phyloP scores from a whole-genome alignment of 495 filamentous ascomycete genomes.

The Xylaria cubensis region DNA sequence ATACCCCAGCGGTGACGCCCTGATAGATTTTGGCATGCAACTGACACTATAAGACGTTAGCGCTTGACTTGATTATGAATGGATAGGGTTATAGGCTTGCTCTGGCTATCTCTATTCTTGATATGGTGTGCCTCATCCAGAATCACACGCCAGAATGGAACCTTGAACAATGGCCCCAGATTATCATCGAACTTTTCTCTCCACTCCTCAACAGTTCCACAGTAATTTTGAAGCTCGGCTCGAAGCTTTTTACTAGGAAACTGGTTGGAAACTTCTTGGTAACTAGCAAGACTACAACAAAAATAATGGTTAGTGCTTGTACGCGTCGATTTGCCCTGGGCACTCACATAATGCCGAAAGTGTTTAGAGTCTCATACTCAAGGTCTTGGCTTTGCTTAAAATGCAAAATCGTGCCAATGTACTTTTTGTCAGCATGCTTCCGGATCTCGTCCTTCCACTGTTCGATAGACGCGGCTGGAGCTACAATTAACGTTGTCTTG shows the following conservation, averaged over 20 bases:
- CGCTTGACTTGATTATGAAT: conserved; percentile 31
- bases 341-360: not conserved
- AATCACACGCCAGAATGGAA: conserved; percentile 61
- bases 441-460: conserved; percentile 8
- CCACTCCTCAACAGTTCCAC: conserved; percentile 55
- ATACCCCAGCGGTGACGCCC: conserved; percentile 62
- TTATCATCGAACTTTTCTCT: conserved; percentile 40
- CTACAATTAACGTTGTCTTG: conserved; percentile 41
- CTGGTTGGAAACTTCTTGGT: not conserved
- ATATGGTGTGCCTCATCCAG: conserved; percentile 70
- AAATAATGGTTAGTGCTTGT: not conserved
- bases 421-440: not conserved
- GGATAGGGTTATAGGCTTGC: not conserved
- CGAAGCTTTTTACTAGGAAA: not conserved
- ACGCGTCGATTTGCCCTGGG: not conserved
- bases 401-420: not conserved
- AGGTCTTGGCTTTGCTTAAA: not conserved
- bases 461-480: not conserved
- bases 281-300: not conserved
- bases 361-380: not conserved
- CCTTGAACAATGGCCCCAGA: conserved; percentile 48
- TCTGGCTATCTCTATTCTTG: conserved; percentile 57
- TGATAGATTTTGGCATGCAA: conserved; percentile 48
- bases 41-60: conserved; percentile 59
- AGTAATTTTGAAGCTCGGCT: conserved; percentile 32